Base-by-base conservation (phyloP, 129 eudicot genomes). In the Centaurea solstitialis region DNA sequence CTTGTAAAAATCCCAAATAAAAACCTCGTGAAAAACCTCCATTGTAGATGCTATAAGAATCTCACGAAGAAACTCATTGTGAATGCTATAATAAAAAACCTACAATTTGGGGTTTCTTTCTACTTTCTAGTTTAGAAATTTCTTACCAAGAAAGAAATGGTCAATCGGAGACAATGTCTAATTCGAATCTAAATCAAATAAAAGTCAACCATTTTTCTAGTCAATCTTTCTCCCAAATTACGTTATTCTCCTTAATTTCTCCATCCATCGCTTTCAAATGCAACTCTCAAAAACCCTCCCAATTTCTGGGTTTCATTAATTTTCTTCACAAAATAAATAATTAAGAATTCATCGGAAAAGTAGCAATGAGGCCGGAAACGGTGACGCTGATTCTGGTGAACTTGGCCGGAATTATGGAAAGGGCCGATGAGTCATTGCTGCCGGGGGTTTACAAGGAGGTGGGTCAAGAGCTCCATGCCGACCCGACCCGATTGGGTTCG, bases 361-460 rank as follows among this genome's bases (percentile, higher is more conserved):
- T n/a, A n/a, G 72, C 57, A 81, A 90, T 88, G 91, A 85, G 70
- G 73, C 76, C 89, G 70, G 97, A 89, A 50, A 89, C 89, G 68
- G 18, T 90, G 80, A 92, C 93, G 35, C 84, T 95, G 50, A 41
- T 92, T 35, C 88, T 94, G 40, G 93, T 92, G 10, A 89, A 95
- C 76, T 82, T 95, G 11, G 99, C 99, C 53, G 94, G 97, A 80
- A 92, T 92, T 23, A 92, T 92, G 94, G 99, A 92, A 81, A 89
- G 91, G 50, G 99, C 97, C 6, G 94, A 95, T 74, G 99, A 89
- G 77, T 89, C 97, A 7, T 70, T 95, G 68, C 71, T 95, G 5
- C 97, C 94, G 4, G 99, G 92, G 8, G 97, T 95, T 7, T 95
- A 92, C 88, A 92, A 95, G 66, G 99, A 90, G 81, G 93, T 92